Evolutionary conservation across 2,329 filamentous ascomycete species (phyloP), one percentile per base, ranked within the genome.

Genomic region (Claviceps arundinis): DNA sequence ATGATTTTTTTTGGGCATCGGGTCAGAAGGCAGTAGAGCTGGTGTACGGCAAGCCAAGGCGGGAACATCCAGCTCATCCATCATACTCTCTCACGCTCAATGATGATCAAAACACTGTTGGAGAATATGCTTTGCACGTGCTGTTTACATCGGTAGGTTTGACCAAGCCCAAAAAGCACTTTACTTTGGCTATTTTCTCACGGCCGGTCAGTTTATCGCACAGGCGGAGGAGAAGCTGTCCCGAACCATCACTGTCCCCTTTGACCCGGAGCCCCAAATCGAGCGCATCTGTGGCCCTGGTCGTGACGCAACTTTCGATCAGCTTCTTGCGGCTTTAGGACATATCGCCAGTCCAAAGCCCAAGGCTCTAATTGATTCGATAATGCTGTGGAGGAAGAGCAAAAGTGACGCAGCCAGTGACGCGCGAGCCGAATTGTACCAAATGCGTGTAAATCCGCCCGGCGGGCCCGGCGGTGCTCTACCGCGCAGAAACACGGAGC

Each of bases 331-430:
- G 30, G 93, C 94, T 16, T 76, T 98, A 41, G 93, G 93, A 3
- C 91, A 97, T 65, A 95, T 98, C 62, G 89, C 91, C 50, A 87
- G 89, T 54, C 86, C 90, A 58, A 95, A 94, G 64, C 94, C 94
- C 5, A 97, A 95, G 65, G 87, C 89, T 5, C 71, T 98, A 50
- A 96, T 98, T 61, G 93, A 98, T 67, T 90, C 88, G 19, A 89
- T 98, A 66, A 98, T 98, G 88, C 78, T 95, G 37, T 98, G 93
- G 93, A 83, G 93, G 52, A 97, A 96, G 68, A 87, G 82, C 57
- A 97, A 97, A 71, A 95, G 89, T 57, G 91, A 97, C 67, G 82
- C 85, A 22, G 89, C 90, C 30, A 84, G 81, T 59, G 80, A 84
- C 56, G 84, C 85, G 30, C 75, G 81, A 22, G 68, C 58, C 45